Conservation (phyloP, 2,329 filamentous ascomycete genomes). For the Trichothecium roseum region DNA sequence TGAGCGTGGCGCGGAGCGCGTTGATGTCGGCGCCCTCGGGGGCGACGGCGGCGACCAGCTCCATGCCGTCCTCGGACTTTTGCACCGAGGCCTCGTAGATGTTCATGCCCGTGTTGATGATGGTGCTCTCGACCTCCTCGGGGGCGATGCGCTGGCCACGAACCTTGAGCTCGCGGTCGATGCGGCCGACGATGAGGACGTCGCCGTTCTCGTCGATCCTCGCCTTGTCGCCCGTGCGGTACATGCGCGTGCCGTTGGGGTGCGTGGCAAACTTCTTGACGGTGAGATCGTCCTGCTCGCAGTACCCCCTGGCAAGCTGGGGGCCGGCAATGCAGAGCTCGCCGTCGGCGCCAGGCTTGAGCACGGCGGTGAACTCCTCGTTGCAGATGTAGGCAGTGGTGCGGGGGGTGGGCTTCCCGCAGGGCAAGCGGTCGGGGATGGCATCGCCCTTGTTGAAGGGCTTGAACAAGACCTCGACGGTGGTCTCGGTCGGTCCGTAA, state of each 20-base stretch:
- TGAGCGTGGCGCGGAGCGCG: neutral
- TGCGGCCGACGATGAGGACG: conserved; percentile 6
- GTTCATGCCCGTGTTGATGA: conserved; percentile 1
- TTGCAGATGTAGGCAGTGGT: conserved; percentile 3
- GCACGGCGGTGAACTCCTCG: conserved; percentile 1
- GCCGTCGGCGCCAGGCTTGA: conserved; percentile 1
- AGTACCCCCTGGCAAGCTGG: conserved; percentile 6
- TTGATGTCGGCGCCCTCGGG: neutral
- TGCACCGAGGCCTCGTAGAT: conserved; percentile 5
- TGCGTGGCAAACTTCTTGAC: conserved; percentile 3
- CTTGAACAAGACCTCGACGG: conserved; percentile 5
- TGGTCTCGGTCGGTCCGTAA: conserved; percentile 20
- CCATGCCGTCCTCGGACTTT: conserved; percentile 3
- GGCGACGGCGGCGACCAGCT: conserved; percentile 5
- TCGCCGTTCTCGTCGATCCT: conserved; percentile 3
- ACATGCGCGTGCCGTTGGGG: conserved; percentile 4
- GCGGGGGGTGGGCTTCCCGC: conserved; percentile 1
- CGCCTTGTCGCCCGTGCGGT: conserved; percentile 8
- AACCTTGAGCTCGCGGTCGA: conserved; percentile 9
- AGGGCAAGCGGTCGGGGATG: conserved; percentile 1
- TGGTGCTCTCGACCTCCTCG: conserved; percentile 7
- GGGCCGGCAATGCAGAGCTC: conserved; percentile 7
- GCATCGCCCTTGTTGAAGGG: conserved; percentile 3
- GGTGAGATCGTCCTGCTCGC: conserved; percentile 3
- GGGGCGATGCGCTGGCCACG: conserved; percentile 9